A percentile compares a stretch with the other conserved stretches of the same genome.
phyloP scores from a whole-genome alignment of 345 rosid species.

The Anacardium occidentale region DNA sequence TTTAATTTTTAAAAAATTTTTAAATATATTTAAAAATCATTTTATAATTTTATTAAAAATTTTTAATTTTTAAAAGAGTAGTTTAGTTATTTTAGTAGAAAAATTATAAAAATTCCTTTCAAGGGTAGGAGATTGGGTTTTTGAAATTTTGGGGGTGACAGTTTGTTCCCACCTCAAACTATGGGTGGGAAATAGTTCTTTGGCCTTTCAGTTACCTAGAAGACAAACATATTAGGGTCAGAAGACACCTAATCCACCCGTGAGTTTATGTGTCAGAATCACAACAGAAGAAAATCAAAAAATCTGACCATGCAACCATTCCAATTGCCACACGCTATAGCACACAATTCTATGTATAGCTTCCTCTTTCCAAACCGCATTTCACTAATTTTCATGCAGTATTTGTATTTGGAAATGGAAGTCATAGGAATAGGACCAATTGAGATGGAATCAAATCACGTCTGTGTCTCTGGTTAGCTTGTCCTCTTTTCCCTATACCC shows the following conservation, averaged over 20 bases:
- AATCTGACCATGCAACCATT: conserved; percentile 6
- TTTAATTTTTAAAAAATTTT: too few relatives aligned
- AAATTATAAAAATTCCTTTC: too few relatives aligned
- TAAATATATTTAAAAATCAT: too few relatives aligned
- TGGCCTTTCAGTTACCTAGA: not conserved
- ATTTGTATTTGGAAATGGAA: too few relatives aligned
- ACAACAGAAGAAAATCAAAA: not conserved
- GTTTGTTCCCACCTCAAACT: too few relatives aligned
- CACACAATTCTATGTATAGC: not conserved
- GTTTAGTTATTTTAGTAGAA: too few relatives aligned
- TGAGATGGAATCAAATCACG: not conserved
- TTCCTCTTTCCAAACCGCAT: not conserved
- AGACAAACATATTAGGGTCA: not conserved
- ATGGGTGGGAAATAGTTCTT: too few relatives aligned
- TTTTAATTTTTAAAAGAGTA: too few relatives aligned
- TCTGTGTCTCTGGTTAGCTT: conserved; percentile 24
- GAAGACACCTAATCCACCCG: conserved; percentile 8
- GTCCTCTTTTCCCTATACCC: conserved; percentile 14
- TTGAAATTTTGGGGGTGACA: too few relatives aligned
- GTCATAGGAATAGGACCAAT: conserved; percentile 17
- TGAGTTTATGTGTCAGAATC: not conserved
- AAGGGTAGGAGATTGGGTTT: too few relatives aligned
- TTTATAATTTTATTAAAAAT: too few relatives aligned
- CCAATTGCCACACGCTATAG: not conserved
- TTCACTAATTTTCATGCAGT: too few relatives aligned